Conservation (phyloP, 2,329 filamentous ascomycete genomes). For the Aureobasidium musti region DNA sequence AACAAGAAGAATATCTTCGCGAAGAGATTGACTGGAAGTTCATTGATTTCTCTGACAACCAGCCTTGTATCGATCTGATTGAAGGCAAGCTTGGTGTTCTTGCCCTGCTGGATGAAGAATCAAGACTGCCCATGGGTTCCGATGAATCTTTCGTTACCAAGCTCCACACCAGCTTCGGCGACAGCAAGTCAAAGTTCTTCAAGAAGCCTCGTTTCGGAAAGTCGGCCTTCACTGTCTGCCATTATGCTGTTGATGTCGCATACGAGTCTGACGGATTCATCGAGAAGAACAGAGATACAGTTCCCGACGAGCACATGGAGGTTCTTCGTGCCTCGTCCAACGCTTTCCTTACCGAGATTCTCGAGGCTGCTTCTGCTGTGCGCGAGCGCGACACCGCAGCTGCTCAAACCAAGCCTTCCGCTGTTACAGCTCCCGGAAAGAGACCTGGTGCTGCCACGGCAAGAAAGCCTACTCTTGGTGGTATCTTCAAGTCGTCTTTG, state of each 20-base stretch:
- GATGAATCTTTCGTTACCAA: conserved; percentile 97
- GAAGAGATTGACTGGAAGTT: conserved; percentile 99
- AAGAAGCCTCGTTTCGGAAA: conserved; percentile 99
- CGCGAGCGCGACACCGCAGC: conserved; percentile 79
- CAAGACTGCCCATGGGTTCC: conserved; percentile 91
- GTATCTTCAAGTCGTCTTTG: conserved; percentile 97
- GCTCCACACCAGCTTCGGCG: conserved; percentile 87
- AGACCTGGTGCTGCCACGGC: conserved; percentile 91
- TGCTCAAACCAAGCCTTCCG: conserved; percentile 63
- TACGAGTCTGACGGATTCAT: conserved; percentile 99
- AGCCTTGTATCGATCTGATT: conserved; percentile 97
- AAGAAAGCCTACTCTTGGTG: conserved; percentile 93
- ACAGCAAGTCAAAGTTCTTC: conserved; percentile 93
- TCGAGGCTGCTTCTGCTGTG: conserved; percentile 81
- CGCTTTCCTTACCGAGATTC: conserved; percentile 76
- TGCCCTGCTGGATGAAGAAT: conserved; percentile 92
- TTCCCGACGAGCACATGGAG: conserved; percentile 97
- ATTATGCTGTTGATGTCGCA: conserved; percentile 96
- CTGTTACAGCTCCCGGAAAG: conserved; percentile 67
- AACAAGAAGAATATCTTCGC: conserved; percentile 94
- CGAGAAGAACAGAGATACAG: conserved; percentile 98
- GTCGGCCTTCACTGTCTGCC: conserved; percentile 95
- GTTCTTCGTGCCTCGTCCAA: conserved; percentile 84
- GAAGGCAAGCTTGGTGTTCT: conserved; percentile 95
- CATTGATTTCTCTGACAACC: conserved; percentile 98